Base-by-base conservation (phyloP, 352 stramenopile genomes). In the Pythium rhizo-oryzae region DNA sequence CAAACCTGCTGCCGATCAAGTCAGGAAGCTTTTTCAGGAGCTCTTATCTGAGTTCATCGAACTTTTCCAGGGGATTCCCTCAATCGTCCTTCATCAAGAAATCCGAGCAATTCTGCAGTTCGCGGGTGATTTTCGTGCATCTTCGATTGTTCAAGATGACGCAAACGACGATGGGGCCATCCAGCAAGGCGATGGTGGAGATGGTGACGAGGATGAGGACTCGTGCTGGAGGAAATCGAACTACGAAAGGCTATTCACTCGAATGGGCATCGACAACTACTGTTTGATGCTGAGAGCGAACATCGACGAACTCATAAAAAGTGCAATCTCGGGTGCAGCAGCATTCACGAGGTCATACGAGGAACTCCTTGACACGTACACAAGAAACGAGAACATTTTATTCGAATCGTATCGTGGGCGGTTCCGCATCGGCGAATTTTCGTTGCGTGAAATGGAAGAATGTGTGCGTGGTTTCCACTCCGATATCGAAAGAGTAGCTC, bases 61-160 rank as follows among this genome's bases (percentile, higher is more conserved):
- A 30, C 24, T 67, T 2, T 90, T 89, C 28, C 72, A 70, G 4
- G 47, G 65, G 0, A 74, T 91, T n/a, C 68, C 75, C 3, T 62
- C 81, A 0, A 50, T 90, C 5, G 51, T 80, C 0, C 62, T 72
- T 0, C 78, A 78, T 30, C 71, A 74, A 0, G 80, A 85, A 7
- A 69, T 91, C 33, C 68, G 62, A 1, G 71, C 78, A 3, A 68
- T 89, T 16, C 58, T 91, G 30, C 69, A 70, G 4, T 91, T 91
- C 65, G 72, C 78, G 0, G 62, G 80, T 16, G 70, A 90, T 30
- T 81, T 85, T n/a, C 76, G 73, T 30, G 75, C 81, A 6, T 65
- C 51, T 0, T 58, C 54, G 0, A 66, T 84, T n/a, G 44, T 35
- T 62, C 35, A 55, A 9, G 43, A 53, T 54, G 41, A 35, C 18